These are phyloP conservation scores for Linaria vulgaris DNA, from an alignment of 257 asterid species.

Conservation along the genomic window DNA sequence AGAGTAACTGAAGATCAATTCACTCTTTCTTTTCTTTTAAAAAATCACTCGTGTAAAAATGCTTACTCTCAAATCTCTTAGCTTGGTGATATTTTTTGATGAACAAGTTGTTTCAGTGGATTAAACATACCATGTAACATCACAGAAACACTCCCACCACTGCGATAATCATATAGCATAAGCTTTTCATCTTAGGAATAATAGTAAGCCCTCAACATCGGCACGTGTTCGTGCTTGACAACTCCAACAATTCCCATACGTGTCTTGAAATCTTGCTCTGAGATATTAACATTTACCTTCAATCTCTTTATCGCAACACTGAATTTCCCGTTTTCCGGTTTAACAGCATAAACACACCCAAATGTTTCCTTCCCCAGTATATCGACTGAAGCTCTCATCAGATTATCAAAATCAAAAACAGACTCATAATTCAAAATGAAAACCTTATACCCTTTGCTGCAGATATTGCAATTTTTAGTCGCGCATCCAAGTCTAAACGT, in stretches of 20 bases:
- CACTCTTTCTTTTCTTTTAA: no score
- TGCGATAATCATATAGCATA: slow-evolving; percentile 11
- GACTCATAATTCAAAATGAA: slow-evolving; percentile 16
- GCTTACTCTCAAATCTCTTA: no score
- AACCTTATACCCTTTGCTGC: no score
- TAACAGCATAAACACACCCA: slow-evolving; percentile 7
- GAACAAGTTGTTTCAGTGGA: no score
- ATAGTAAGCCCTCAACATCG: slow-evolving; percentile 15
- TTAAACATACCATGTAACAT: slow-evolving; percentile 25
- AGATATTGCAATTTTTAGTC: no score
- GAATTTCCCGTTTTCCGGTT: slow-evolving; percentile 8
- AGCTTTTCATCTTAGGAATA: slow-evolving; percentile 7
- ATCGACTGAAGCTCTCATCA: slow-evolving; percentile 23
- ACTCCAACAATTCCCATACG: slow-evolving; percentile 20
- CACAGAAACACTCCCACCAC: background rate
- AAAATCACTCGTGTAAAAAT: no score
- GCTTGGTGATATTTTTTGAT: no score
- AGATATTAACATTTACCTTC: slow-evolving; percentile 2
- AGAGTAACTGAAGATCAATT: no score
- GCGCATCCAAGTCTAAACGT: no score
- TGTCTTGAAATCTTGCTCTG: slow-evolving; percentile 10
- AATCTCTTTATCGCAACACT: slow-evolving; percentile 4
- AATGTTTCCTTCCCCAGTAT: slow-evolving; percentile 20
- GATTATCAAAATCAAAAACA: slow-evolving; percentile 15
- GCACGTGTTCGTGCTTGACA: slow-evolving; percentile 20